Base-by-base conservation (phyloP, 164 flowering plant species). In the Vitis cinerea region DNA sequence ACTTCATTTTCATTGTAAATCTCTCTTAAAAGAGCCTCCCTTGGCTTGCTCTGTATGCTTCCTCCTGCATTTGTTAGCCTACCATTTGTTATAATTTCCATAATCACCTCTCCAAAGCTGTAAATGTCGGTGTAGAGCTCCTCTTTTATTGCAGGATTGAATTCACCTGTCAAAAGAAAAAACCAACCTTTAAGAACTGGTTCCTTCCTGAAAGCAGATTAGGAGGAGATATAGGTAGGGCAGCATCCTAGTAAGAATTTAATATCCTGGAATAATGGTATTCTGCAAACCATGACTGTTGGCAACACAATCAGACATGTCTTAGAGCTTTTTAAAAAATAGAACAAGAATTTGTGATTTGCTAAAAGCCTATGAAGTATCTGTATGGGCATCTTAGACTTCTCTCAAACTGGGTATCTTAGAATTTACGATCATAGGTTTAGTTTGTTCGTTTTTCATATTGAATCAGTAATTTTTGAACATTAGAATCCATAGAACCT, bases 71-170 rank as follows among this genome's bases (percentile, higher is more conserved):
- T 85, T 57, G 49, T 71, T 72, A 85, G 62, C 74, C 83, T 82
- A 1, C 97, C 99, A 77, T 87, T 86, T 9, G 88, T 85, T 65
- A 94, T 61, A 49, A 88, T 77, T 78, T 92, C 97, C 72, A 94
- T 58, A 58, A 88, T 75, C 48, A 92, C 47, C 81, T 85, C 92
- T 17, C 99, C 99, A 59, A 92, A 94, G 74, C 72, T 80, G 86
- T 77, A 84, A 17, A 92, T 70, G 59, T 94, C 99, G 77, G 58
- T 76, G 78, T 63, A 54, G 48, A 87, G 82, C 64, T 90, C 93
- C 57, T 85, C 93, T 59, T 84, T 77, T 12, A 74, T 67, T 57
- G 67, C 68, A 50, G 70, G 57, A 54, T 66, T 77, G 70, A 73
- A 58, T 74, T 83, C 81, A 72, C 80, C 97, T 88, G 85, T 65